Conservation (phyloP, 768 basidiomycete genomes). For the Thelephora aurantiotincta region DNA sequence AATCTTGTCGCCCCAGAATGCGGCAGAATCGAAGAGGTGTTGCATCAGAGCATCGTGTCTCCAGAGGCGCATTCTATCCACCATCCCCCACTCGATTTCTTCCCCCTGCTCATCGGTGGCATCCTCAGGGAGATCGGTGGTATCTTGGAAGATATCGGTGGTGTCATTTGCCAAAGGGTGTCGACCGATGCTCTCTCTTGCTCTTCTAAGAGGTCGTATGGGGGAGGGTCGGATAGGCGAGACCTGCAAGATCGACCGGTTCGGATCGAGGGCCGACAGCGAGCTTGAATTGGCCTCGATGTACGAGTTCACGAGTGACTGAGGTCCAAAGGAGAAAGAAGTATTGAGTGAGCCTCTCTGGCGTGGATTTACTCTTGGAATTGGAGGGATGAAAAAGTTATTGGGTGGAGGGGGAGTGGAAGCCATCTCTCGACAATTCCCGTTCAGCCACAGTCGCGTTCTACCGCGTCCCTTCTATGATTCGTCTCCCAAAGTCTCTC, state of each 20-base stretch:
- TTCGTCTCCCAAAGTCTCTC: too few species aligned
- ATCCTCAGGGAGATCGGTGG: constrained; percentile 28
- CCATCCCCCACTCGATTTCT: constrained; percentile 67
- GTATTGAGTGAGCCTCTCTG: constrained; percentile 60
- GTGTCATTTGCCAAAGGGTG: constrained; percentile 75
- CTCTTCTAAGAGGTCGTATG: constrained; percentile 30
- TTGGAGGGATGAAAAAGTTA: not conserved
- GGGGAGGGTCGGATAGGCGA: constrained; percentile 64
- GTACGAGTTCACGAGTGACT: constrained; percentile 59
- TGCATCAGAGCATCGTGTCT: constrained; percentile 97
- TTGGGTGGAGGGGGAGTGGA: not conserved
- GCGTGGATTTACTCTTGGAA: constrained; percentile 21
- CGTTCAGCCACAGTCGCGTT: not conserved
- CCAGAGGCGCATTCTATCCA: constrained; percentile 95
- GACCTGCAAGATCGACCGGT: constrained; percentile 59
- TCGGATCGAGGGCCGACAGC: constrained; percentile 62
- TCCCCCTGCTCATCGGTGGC: constrained; percentile 41
- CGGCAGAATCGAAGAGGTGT: constrained; percentile 92
- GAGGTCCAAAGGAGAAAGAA: constrained; percentile 76
- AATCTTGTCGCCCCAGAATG: constrained; percentile 98
- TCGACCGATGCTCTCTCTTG: constrained; percentile 32
- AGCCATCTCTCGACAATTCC: not conserved
- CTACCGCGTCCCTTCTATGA: too few species aligned
- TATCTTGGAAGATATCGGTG: constrained; percentile 61
- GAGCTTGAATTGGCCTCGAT: constrained; percentile 50